Conservation (phyloP, 441 rosid species). For the Gossypium gossypioides region DNA sequence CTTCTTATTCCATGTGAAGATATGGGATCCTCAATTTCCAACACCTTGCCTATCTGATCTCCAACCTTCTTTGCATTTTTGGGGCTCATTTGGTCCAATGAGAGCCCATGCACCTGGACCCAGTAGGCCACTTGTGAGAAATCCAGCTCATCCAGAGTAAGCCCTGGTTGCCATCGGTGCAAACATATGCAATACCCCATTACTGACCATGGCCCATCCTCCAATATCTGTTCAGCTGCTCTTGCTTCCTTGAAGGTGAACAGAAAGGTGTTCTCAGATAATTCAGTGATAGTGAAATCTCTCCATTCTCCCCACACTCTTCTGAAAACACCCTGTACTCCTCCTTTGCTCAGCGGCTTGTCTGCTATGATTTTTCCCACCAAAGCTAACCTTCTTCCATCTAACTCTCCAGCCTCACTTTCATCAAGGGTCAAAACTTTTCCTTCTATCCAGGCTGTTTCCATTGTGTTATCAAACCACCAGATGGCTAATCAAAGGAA, state of each 20-base stretch:
- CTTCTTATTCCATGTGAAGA: slow-evolving; percentile 10
- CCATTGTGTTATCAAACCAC: not conserved
- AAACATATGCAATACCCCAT: slow-evolving; percentile 14
- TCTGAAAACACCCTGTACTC: slow-evolving; percentile 16
- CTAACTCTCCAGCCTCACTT: slow-evolving; percentile 9
- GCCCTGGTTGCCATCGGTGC: slow-evolving; percentile 11
- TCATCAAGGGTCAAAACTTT: slow-evolving; percentile 13
- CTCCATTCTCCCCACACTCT: slow-evolving; percentile 16
- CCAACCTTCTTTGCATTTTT: slow-evolving; percentile 11
- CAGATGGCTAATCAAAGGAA: not conserved
- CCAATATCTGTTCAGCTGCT: slow-evolving; percentile 12
- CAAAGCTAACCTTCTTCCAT: slow-evolving; percentile 14
- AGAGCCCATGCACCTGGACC: slow-evolving; percentile 12
- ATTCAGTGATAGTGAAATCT: slow-evolving; percentile 9
- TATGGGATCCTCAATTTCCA: slow-evolving; percentile 17
- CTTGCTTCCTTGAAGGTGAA: slow-evolving; percentile 16
- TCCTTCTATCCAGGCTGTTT: slow-evolving; percentile 15
- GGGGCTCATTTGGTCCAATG: slow-evolving; percentile 17
- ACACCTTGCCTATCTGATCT: slow-evolving; percentile 8
- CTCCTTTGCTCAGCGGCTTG: slow-evolving; percentile 9
- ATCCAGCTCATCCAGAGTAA: slow-evolving; percentile 10
- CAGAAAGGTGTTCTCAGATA: slow-evolving; percentile 10
- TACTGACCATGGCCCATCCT: slow-evolving; percentile 12
- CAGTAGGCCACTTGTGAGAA: slow-evolving; percentile 12
- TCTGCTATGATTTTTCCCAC: slow-evolving; percentile 15